These are phyloP conservation scores for Dimocarpus longan DNA, from an alignment of 345 rosid species.

Conservation along the genomic window DNA sequence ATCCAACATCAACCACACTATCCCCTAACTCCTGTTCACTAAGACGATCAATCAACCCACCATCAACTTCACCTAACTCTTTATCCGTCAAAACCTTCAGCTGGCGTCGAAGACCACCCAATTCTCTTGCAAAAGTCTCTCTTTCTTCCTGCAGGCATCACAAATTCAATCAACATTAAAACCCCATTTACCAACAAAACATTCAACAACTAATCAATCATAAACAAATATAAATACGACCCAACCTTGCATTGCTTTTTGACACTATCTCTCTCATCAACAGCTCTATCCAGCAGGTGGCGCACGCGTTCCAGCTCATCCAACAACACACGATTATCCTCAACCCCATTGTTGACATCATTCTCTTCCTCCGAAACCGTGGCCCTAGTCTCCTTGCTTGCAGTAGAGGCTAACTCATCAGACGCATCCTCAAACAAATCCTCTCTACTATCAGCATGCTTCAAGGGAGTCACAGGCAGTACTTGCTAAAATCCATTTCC, in stretches of 20 bases:
- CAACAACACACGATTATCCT: slow-evolving; percentile 11
- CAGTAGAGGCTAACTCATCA: slow-evolving; percentile 58
- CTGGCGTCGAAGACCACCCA: slow-evolving; percentile 44
- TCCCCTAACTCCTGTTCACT: slow-evolving; percentile 18
- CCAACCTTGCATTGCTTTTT: slow-evolving; percentile 43
- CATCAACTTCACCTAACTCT: slow-evolving; percentile 32
- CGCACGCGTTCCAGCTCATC: slow-evolving; percentile 36
- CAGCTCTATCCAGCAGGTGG: slow-evolving; percentile 33
- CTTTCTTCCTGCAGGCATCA: slow-evolving; percentile 54
- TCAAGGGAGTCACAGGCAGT: slow-evolving; percentile 24
- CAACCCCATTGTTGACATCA: slow-evolving; percentile 22
- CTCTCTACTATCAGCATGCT: slow-evolving; percentile 63
- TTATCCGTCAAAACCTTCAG: slow-evolving; percentile 41
- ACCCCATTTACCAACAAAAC: not conserved
- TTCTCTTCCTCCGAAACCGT: slow-evolving; percentile 15
- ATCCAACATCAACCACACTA: slow-evolving; percentile 15
- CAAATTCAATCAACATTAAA: slow-evolving; percentile 11
- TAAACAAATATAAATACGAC: not conserved
- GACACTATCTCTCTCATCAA: slow-evolving; percentile 36
- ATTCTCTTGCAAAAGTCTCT: slow-evolving; percentile 45
- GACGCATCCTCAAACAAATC: slow-evolving; percentile 91
- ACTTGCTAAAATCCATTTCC: slow-evolving; percentile 23
- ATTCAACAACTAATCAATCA: slow-evolving; percentile 12
- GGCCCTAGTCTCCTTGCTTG: slow-evolving; percentile 19
- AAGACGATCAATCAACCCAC: slow-evolving; percentile 12